phyloP scores from a whole-genome alignment of 495 filamentous ascomycete species.

The Glarea lozoyensis region DNA sequence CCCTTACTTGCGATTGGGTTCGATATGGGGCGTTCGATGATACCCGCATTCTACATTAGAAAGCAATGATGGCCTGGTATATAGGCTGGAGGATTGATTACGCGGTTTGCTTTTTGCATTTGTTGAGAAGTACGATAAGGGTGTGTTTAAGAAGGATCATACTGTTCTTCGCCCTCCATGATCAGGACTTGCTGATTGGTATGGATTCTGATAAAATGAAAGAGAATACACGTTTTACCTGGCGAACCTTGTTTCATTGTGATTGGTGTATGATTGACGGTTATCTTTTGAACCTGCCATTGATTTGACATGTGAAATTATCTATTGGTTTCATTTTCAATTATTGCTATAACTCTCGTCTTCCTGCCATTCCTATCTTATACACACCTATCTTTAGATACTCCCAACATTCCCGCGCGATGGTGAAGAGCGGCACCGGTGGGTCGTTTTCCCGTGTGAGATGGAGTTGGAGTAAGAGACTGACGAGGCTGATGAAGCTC shows the following conservation, averaged over 20 bases:
- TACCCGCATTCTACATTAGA: slow-evolving; percentile 25
- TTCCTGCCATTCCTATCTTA: slow-evolving; percentile 22
- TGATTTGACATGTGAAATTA: too few relatives aligned
- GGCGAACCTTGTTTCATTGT: too few relatives aligned
- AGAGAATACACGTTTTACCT: too few relatives aligned
- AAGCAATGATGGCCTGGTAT: slow-evolving; percentile 18
- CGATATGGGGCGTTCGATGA: slow-evolving; percentile 26
- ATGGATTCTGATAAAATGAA: slow-evolving; percentile 20
- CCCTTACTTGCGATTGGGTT: slow-evolving; percentile 25
- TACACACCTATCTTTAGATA: slow-evolving; percentile 13
- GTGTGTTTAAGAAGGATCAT: too few relatives aligned
- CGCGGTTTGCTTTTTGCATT: too few relatives aligned
- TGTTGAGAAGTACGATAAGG: too few relatives aligned
- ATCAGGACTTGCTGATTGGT: slow-evolving; percentile 14
- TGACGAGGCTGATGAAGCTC: slow-evolving; percentile 67
- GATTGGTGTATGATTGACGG: too few relatives aligned
- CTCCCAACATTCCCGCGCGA: slow-evolving; percentile 28
- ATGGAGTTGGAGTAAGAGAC: slow-evolving; percentile 60
- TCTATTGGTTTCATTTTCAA: not conserved
- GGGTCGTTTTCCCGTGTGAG: slow-evolving; percentile 55
- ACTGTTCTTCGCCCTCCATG: slow-evolving; percentile 11
- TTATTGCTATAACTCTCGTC: slow-evolving; percentile 13
- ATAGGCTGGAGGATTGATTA: too few relatives aligned
- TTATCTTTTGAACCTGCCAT: too few relatives aligned
- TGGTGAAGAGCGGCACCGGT: slow-evolving; percentile 51